Evolutionary conservation across 345 rosid species (phyloP), one percentile per base, ranked within the genome.

Genomic region (Eucalyptus marginata): DNA sequence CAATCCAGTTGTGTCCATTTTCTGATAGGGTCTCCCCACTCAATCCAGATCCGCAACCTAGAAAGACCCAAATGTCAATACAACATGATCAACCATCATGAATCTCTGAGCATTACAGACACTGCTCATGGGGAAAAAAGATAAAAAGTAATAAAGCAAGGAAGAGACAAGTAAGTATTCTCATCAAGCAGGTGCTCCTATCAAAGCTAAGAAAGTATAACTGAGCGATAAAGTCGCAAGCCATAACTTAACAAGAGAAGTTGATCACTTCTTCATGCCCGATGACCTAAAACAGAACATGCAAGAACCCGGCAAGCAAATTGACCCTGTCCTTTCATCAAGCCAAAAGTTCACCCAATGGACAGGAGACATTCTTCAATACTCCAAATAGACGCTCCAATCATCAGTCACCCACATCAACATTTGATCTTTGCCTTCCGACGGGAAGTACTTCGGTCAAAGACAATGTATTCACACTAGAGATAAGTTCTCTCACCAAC

Each of bases 21-120:
- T 97, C 99, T 81, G 99, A 93, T 50, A 98, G 87, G 31, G 99
- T 95, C 95, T 97, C 99, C 76, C 99, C 98, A 89, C 99, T 96
- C 68, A 98, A 93, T 47, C 99, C 98, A 52, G 99, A 98, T 89
- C 99, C 99, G 49, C 99, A 98, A 25, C 99, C 99, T 97, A 50
- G 33, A 91, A 90, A 88, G 43, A 25, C 71, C 20, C 52, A 51
- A 22, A 58, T 44, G 50, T 56, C 79, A 47, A 86, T 15, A 52
- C 87, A n/a, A 51, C 40, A 51, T 51, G 9, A 49, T 86, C 29
- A 86, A 10, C 29, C 22, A 76, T 40, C 29, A 49, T 31, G 36
- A 50, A 12, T 29, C 64, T 71, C 81, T 5, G 13, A 40, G 29
- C 15, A 17, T 40, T 20, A 76, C 84, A 76, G 0, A 20, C 47